Conservation (phyloP, 2,329 filamentous ascomycete species). For the Fusarium sp. region DNA sequence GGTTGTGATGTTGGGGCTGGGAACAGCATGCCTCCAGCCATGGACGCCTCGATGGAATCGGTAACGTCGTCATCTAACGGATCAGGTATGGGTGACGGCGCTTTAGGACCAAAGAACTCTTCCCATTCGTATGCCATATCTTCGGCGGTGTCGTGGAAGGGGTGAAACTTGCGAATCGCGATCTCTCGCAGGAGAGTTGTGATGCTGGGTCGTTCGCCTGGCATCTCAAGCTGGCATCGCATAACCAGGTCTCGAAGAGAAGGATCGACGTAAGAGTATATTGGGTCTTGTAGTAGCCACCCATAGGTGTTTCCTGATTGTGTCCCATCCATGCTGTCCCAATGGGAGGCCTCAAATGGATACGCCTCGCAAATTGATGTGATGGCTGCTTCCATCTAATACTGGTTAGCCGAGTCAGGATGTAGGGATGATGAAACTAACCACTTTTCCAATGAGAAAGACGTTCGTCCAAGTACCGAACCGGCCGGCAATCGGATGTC, state of each 20-base stretch:
- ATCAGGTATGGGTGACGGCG: background rate
- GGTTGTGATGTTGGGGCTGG: background rate
- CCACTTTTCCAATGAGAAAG: slow-evolving; percentile 42
- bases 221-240: slow-evolving; percentile 42
- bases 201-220: slow-evolving; percentile 41
- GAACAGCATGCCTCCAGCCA: background rate
- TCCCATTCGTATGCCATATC: slow-evolving; percentile 36
- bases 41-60: background rate
- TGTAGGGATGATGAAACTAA: slow-evolving; percentile 16
- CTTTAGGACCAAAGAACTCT: slow-evolving; percentile 8
- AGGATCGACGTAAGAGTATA: slow-evolving; percentile 29
- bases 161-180: slow-evolving; percentile 27
- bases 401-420: slow-evolving; percentile 9
- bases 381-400: slow-evolving; percentile 43
- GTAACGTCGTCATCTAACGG: background rate
- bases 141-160: slow-evolving; percentile 30
- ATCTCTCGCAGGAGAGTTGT: slow-evolving; percentile 33
- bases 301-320: slow-evolving; percentile 33
- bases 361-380: slow-evolving; percentile 26
- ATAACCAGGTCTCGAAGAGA: slow-evolving; percentile 37
- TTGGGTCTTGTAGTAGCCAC: slow-evolving; percentile 25
- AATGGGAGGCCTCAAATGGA: slow-evolving; percentile 20
- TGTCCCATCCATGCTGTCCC: background rate
- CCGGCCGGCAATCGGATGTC: slow-evolving; percentile 38
- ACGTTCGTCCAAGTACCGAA: slow-evolving; percentile 45